Conservation (phyloP, 2,329 filamentous ascomycete genomes). For the Hawksworthiomyces lignivorus region DNA sequence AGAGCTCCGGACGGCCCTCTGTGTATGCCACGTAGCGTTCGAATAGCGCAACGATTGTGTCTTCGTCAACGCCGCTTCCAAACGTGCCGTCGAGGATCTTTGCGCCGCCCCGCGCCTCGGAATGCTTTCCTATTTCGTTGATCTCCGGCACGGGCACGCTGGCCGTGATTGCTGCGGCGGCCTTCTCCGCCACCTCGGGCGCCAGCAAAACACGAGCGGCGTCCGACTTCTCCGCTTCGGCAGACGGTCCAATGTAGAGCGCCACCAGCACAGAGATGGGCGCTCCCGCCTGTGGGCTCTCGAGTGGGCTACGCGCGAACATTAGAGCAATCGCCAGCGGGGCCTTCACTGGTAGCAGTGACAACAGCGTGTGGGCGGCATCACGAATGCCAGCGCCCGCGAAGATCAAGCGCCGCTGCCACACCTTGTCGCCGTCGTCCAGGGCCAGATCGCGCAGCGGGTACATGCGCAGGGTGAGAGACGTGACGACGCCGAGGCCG, state of each 20-base stretch:
- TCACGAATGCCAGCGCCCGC: constrained; percentile 16
- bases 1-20: background rate
- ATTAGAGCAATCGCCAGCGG: constrained; percentile 17
- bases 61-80: background rate
- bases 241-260: background rate
- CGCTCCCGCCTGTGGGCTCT: constrained; percentile 20
- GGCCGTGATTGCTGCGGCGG: background rate
- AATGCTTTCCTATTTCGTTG: background rate
- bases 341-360: constrained; percentile 13
- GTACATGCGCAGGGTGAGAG: constrained; percentile 20
- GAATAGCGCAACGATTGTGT: background rate
- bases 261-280: constrained; percentile 22
- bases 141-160: background rate
- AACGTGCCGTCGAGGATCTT: background rate
- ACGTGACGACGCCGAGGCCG: constrained; percentile 25
- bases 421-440: constrained; percentile 21
- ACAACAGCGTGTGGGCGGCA: constrained; percentile 18
- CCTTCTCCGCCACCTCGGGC: background rate
- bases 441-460: constrained; percentile 21
- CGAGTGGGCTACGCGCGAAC: constrained; percentile 23
- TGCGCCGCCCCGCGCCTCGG: background rate
- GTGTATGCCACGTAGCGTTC: constrained; percentile 1
- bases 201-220: background rate
- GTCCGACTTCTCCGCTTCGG: background rate
- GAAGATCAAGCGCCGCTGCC: constrained; percentile 25